Percentiles rank a stretch among this genome's conserved stretches.
These are phyloP conservation scores for Entophlyctis luteolus DNA, from an alignment of 192 early-diverging fungal genomes.

Conservation along the genomic window DNA sequence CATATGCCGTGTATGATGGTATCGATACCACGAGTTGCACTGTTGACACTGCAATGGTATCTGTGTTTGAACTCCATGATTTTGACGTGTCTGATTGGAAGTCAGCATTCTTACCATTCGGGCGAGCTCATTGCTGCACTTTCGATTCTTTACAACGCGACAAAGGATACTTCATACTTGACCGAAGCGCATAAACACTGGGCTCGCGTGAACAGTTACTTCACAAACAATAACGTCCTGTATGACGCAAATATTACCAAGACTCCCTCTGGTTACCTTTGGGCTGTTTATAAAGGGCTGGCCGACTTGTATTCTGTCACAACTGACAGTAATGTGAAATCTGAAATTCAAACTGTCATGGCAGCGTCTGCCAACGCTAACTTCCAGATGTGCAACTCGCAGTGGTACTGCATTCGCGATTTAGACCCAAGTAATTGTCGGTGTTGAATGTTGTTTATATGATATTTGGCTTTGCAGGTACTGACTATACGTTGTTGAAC, in stretches of 20 bases:
- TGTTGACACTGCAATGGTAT: not conserved
- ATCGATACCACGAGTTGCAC: not conserved
- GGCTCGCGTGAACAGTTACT: not conserved
- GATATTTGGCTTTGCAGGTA: not conserved
- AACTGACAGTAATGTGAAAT: not conserved
- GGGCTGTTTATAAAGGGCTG: constrained; percentile 19
- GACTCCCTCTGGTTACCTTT: not conserved
- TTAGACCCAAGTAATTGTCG: not conserved
- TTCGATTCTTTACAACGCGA: constrained; percentile 11
- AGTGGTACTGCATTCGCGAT: constrained; percentile 18
- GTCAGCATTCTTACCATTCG: constrained; percentile 21
- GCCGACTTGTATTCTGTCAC: constrained; percentile 8
- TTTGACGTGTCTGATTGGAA: no score
- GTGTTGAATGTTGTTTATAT: not conserved
- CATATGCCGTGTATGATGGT: constrained; percentile 12
- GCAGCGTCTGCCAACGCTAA: not conserved
- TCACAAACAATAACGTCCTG: constrained; percentile 4
- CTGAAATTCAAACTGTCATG: not conserved
- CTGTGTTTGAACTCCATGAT: no score
- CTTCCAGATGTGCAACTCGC: constrained; percentile 2
- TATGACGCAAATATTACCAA: not conserved
- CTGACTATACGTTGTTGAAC: constrained; percentile 18
- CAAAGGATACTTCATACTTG: constrained; percentile 10
- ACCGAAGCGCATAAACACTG: constrained; percentile 17
- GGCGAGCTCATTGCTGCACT: constrained; percentile 17